phyloP scores from a whole-genome alignment of 257 asterid species.

The Galeopsis tetrahit region DNA sequence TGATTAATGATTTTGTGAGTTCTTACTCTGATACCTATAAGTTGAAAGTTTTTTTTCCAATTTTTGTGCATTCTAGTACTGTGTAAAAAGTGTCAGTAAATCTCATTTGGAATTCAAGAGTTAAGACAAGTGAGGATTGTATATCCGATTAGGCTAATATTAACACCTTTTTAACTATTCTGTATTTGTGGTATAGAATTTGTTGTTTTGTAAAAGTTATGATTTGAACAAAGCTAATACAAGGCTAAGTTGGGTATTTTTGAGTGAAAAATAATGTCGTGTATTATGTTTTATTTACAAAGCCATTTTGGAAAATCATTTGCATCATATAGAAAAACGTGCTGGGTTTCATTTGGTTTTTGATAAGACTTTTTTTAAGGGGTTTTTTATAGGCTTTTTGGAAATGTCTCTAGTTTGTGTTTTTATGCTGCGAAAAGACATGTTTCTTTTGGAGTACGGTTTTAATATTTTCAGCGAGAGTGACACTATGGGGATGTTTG shows the following conservation, averaged over 20 bases:
- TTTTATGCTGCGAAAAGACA: too few species aligned
- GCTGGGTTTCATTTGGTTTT: too few species aligned
- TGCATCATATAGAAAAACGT: too few species aligned
- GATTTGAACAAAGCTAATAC: not conserved
- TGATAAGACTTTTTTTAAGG: too few species aligned
- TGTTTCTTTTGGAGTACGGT: too few species aligned
- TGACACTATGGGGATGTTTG: too few species aligned
- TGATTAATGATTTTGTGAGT: constrained; percentile 29
- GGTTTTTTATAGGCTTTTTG: too few species aligned
- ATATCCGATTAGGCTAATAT: not conserved
- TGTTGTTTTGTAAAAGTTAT: not conserved
- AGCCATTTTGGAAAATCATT: too few species aligned
- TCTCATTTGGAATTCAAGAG: not conserved
- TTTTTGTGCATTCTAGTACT: constrained; percentile 15
- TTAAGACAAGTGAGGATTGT: not conserved
- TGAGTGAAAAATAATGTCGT: too few species aligned
- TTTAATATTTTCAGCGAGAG: too few species aligned
- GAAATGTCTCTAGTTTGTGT: too few species aligned
- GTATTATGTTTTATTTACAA: too few species aligned
- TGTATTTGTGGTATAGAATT: not conserved
- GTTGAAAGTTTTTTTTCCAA: not conserved
- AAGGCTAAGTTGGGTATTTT: not conserved
- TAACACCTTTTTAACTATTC: not conserved
- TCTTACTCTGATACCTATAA: not conserved
- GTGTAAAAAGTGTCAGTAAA: not conserved